Conservation (phyloP, 164 flowering plant species). For the Sedum album region DNA sequence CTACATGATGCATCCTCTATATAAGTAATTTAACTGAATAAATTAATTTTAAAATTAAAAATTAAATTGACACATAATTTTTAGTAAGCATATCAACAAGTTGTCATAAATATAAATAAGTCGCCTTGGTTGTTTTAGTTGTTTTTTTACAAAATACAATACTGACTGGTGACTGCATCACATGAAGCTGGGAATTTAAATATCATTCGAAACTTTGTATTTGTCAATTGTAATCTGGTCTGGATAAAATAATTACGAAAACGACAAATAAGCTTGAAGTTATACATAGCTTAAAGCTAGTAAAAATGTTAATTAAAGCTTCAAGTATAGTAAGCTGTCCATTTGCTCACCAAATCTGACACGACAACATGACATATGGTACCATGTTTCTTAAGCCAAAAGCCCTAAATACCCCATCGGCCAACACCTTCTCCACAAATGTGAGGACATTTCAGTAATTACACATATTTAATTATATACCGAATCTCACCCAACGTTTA, state of each 20-base stretch:
- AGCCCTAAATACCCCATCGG: background rate
- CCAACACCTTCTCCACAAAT: background rate
- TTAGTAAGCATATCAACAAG: too few relatives aligned
- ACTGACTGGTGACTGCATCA: too few relatives aligned
- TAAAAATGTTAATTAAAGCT: background rate
- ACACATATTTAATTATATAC: background rate
- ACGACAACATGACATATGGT: background rate
- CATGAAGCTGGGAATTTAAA: too few relatives aligned
- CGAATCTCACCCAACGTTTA: background rate
- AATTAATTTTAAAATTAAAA: too few relatives aligned
- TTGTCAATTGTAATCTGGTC: background rate
- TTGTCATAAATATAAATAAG: too few relatives aligned
- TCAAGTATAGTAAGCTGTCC: background rate
- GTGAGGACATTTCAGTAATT: background rate
- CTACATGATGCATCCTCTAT: too few relatives aligned
- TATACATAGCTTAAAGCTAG: background rate
- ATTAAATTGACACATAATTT: too few relatives aligned
- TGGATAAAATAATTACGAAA: too few relatives aligned
- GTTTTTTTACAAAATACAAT: too few relatives aligned
- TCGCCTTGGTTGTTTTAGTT: too few relatives aligned
- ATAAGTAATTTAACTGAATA: too few relatives aligned
- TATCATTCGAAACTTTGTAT: background rate
- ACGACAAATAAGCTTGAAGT: background rate
- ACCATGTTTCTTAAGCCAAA: background rate
- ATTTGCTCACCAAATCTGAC: conserved; percentile 3